These are phyloP conservation scores for Bolboschoenus planiculmis DNA, from an alignment of 176 grass and related monocot genomes.

Conservation along the genomic window DNA sequence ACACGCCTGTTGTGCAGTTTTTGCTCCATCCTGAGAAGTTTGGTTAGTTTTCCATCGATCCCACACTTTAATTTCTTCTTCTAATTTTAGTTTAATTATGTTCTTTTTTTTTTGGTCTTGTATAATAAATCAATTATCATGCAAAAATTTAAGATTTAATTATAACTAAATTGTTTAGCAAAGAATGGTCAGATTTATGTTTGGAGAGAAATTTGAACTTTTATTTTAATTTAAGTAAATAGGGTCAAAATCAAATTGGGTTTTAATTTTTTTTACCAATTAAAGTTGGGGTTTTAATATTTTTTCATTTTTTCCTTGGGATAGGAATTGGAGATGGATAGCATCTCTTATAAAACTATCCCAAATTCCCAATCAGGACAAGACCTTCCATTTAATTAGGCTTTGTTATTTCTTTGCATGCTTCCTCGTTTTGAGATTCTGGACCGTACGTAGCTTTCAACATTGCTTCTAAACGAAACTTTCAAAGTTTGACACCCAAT, in stretches of 20 bases:
- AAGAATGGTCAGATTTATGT: too few species aligned
- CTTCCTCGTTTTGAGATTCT: slow-evolving; percentile 9
- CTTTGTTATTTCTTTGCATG: neutral
- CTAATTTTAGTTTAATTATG: neutral
- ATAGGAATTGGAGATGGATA: neutral
- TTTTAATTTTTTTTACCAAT: neutral
- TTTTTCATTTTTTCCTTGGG: neutral
- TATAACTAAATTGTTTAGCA: too few species aligned
- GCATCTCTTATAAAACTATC: neutral
- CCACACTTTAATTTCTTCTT: neutral
- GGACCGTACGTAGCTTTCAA: neutral
- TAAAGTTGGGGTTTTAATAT: neutral
- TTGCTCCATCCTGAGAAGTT: slow-evolving; percentile 59
- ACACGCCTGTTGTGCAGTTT: slow-evolving; percentile 65
- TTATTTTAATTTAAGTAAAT: neutral
- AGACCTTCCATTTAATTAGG: neutral
- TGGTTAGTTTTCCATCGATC: slow-evolving; percentile 41
- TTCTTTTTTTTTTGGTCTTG: too few species aligned
- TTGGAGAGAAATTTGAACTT: neutral
- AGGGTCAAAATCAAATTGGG: neutral
- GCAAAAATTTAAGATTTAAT: too few species aligned
- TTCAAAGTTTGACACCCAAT: neutral
- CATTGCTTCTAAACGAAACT: neutral
- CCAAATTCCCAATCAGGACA: neutral
- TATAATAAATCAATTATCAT: too few species aligned